Evolutionary conservation across 164 flowering plant genomes (phyloP).

Genomic region (Aristolochia californica): DNA sequence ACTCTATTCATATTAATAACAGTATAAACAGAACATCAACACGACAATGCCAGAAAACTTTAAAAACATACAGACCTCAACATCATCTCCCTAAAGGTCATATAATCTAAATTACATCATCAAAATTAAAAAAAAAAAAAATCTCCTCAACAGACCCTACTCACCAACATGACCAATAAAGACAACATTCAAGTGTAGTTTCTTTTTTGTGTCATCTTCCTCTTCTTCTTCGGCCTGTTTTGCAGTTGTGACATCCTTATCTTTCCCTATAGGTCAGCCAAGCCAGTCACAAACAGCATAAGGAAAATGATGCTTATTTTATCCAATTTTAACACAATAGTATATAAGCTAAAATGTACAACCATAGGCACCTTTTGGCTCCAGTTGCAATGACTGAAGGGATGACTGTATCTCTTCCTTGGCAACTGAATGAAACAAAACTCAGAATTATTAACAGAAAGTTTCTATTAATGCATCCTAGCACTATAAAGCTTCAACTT

Average conservation of each 20-base stretch:
- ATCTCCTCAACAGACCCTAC: background rate
- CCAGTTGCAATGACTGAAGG: constrained; percentile 12
- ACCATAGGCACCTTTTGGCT: constrained; percentile 8
- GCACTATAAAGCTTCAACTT: too few species aligned
- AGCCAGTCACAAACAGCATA: too few species aligned
- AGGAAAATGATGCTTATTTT: background rate
- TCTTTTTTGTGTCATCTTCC: background rate
- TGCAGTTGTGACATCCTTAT: constrained; percentile 10
- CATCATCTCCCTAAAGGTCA: too few species aligned
- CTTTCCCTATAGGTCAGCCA: constrained; percentile 18
- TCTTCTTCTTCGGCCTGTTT: background rate
- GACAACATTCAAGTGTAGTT: constrained; percentile 4
- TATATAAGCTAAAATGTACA: background rate
- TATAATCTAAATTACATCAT: background rate
- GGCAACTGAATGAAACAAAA: constrained; percentile 4
- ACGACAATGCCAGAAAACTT: too few species aligned
- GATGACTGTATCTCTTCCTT: constrained; percentile 17
- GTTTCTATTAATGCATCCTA: too few species aligned
- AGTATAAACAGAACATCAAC: too few species aligned
- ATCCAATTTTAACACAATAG: background rate
- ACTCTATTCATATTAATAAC: too few species aligned
- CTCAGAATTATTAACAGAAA: too few species aligned
- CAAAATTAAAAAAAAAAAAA: background rate
- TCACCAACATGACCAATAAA: constrained; percentile 6
- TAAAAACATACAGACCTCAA: background rate